A percentile compares a stretch with the other conserved stretches of the same genome.
phyloP scores from a whole-genome alignment of 1,139 yeast genomes.

The Debaryomyces nepalensis region DNA sequence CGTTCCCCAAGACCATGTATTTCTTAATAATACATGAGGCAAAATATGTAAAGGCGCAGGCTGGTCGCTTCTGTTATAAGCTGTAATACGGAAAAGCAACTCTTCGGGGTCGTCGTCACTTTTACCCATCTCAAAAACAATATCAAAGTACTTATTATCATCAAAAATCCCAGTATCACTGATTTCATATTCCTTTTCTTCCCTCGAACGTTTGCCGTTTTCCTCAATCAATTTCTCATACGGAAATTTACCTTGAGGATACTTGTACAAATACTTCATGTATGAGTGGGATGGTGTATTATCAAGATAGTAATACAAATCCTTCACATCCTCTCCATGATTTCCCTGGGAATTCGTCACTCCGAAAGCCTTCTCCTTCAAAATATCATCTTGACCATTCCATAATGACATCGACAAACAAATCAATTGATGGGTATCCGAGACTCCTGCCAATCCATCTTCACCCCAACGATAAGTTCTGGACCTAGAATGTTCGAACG shows the following conservation, averaged over 20 bases:
- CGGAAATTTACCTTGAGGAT: conserved; percentile 86
- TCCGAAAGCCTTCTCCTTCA: conserved; percentile 89
- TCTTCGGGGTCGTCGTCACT: conserved; percentile 83
- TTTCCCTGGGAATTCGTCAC: conserved; percentile 92
- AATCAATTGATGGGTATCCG: conserved; percentile 81
- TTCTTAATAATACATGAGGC: conserved; percentile 87
- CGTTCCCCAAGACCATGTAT: conserved; percentile 92
- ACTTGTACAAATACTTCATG: conserved; percentile 91
- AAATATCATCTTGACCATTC: conserved; percentile 87
- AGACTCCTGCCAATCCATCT: conserved; percentile 92
- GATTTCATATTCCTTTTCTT: conserved; percentile 72
- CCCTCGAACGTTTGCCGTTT: conserved; percentile 66
- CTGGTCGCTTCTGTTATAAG: conserved; percentile 81
- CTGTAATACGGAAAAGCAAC: conserved; percentile 81
- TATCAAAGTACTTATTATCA: conserved; percentile 85
- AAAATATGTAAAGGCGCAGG: conserved; percentile 87
- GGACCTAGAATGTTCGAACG: conserved; percentile 84
- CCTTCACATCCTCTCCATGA: conserved; percentile 95
- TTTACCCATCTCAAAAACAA: conserved; percentile 90
- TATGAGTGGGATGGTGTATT: conserved; percentile 94
- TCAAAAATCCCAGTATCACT: conserved; percentile 77
- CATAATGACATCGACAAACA: conserved; percentile 84
- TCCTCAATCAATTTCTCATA: conserved; percentile 75
- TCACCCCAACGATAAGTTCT: conserved; percentile 96
- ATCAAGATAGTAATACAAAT: conserved; percentile 82